Evolutionary conservation across 2,329 filamentous ascomycete species (phyloP), one percentile per base, ranked within the genome.

Genomic region (Colletotrichum navitas): DNA sequence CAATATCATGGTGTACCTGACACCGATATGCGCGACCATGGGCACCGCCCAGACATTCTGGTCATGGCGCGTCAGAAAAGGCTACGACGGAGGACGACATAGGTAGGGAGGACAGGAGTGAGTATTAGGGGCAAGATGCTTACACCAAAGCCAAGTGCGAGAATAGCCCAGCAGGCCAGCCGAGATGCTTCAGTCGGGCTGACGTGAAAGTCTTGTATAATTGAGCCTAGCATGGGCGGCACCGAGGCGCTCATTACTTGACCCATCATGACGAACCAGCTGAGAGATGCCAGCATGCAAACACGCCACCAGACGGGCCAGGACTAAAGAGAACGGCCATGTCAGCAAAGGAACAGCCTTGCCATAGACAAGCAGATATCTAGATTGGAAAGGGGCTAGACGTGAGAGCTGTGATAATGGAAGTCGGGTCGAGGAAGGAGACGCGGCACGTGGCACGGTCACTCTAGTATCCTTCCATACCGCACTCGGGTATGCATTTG

Each of bases 191-290:
- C 49, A 2, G 14, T 6, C 14, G 49, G 12, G 26, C 24, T n/a
- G 7, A 52, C 49, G 49, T 52, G 49, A 24, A 52, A 14, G 1
- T 52, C 49, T 29, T 52, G 18, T 18, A 61, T 61, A 39, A 61
- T 61, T 16, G 11, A 18, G n/a, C 58, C 58, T 18, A 61, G n/a
- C 58, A 61, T 61, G 6, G 58, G 58, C n/a, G 58, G 58, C 43
- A 61, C 24, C 14, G 58, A 61, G 43, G 58, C 58, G 16, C 58
- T 61, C 39, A 61, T 61, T 26, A 61, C 58, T 24, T 61, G 58
- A 7, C 58, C 58, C 39, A 61, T 61, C 58, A 45, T 41, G 18
- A 61, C 58, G 58, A 61, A 47, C 58, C 39, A 61, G 39, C 58
- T 32, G 26, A 61, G 58, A 21, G 58, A 61, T 11, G n/a, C 58